phyloP scores from a whole-genome alignment of 768 basidiomycete genomes.

The Cystofilobasidium macerans region DNA sequence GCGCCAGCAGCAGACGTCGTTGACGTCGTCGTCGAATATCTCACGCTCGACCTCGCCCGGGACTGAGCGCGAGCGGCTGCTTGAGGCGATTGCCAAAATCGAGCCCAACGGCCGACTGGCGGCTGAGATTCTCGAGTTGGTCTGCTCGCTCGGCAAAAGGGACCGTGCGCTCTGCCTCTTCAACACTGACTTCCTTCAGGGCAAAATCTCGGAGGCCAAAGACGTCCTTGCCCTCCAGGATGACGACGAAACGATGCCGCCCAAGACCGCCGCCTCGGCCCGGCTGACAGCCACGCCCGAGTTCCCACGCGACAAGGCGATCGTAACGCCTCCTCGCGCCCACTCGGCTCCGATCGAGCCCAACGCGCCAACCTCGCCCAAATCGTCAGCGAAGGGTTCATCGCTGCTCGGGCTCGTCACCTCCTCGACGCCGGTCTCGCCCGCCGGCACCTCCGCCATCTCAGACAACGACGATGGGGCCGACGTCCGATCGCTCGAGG shows the following conservation, averaged over 20 bases:
- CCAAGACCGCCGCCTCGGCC: neutral
- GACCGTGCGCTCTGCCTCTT: constrained; percentile 86
- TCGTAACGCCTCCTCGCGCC: constrained; percentile 13
- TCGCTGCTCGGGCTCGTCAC: neutral
- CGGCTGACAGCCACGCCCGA: neutral
- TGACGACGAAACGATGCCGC: constrained; percentile 51
- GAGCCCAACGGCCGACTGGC: constrained; percentile 48
- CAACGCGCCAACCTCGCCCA: neutral
- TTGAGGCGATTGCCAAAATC: constrained; percentile 53
- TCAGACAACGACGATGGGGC: neutral
- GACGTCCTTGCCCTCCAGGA: constrained; percentile 45
- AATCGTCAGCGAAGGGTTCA: neutral
- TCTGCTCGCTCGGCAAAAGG: constrained; percentile 77
- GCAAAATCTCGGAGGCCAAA: constrained; percentile 71
- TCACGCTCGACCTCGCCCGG: neutral
- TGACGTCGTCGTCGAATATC: neutral
- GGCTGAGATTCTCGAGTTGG: constrained; percentile 57
- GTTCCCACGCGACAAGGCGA: neutral
- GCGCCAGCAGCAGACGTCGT: neutral
- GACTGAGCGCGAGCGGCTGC: constrained; percentile 63
- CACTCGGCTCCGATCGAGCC: constrained; percentile 18
- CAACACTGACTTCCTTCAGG: constrained; percentile 64
- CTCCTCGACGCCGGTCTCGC: neutral
- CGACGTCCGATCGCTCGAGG: neutral
- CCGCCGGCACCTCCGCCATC: neutral